Evolutionary conservation across 345 rosid species (phyloP).

Genomic region (Eucalyptus virginea): DNA sequence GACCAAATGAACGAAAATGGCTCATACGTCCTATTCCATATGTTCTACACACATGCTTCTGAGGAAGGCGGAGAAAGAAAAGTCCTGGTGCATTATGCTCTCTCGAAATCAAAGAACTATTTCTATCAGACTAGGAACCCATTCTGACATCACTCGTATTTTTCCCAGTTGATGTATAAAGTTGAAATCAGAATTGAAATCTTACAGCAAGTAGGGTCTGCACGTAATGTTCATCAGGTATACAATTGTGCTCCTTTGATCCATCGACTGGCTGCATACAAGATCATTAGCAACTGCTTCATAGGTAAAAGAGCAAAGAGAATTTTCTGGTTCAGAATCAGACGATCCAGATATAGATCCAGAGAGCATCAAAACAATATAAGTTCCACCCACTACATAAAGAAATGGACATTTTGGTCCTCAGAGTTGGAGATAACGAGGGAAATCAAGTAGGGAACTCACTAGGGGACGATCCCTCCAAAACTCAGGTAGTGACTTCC

Average conservation of each 20-base stretch:
- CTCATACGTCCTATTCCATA: not conserved
- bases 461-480: constrained; percentile 84
- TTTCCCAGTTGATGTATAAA: not conserved
- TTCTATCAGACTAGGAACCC: not conserved
- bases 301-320: not conserved
- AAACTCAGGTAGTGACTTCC: constrained; percentile 83
- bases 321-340: not conserved
- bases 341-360: not conserved
- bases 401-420: not conserved
- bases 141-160: not conserved
- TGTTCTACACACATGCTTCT: not conserved
- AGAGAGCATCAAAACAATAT: not conserved
- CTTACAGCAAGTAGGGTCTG: constrained; percentile 91
- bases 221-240: constrained; percentile 96
- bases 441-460: constrained; percentile 11
- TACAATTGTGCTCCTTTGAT: constrained; percentile 84
- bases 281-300: not conserved
- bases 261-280: constrained; percentile 64
- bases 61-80: not conserved
- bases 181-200: not conserved
- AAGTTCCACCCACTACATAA: not conserved
- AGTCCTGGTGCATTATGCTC: not conserved
- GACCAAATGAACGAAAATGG: not conserved
- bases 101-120: not conserved
- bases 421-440: not conserved